Evolutionary conservation across 768 basidiomycete genomes (phyloP).

Genomic region (Mycena albidolilacea): DNA sequence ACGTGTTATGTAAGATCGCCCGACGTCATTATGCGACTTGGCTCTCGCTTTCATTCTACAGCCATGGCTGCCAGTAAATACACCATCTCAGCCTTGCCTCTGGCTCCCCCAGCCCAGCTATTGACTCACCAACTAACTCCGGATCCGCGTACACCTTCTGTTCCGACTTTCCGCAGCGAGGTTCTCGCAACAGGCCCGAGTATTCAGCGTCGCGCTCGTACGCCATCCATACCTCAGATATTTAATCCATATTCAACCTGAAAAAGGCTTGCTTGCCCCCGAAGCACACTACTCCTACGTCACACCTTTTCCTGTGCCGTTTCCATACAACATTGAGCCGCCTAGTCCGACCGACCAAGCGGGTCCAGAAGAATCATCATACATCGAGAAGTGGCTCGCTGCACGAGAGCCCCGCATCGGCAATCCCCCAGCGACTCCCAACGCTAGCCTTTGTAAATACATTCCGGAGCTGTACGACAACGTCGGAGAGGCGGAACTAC

Average conservation of each 20-base stretch:
- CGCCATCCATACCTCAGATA: conserved; percentile 25
- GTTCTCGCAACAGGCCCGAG: conserved; percentile 70
- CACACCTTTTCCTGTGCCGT: conserved; percentile 84
- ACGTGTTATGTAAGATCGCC: background rate
- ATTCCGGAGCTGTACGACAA: conserved; percentile 65
- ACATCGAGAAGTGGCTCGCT: conserved; percentile 85
- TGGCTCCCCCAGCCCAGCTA: conserved; percentile 48
- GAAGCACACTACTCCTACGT: conserved; percentile 85
- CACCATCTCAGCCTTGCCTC: conserved; percentile 30
- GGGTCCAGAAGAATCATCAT: conserved; percentile 58
- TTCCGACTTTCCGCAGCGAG: conserved; percentile 64
- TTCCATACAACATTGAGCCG: conserved; percentile 83
- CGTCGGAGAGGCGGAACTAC: conserved; percentile 63
- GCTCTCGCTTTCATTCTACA: conserved; percentile 13
- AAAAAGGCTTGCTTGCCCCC: conserved; percentile 59
- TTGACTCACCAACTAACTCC: conserved; percentile 68
- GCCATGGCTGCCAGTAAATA: conserved; percentile 32
- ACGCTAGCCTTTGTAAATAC: conserved; percentile 63
- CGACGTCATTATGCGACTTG: conserved; percentile 26
- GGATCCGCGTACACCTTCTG: conserved; percentile 69
- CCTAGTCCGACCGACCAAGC: conserved; percentile 59
- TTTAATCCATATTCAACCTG: conserved; percentile 2
- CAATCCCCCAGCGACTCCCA: conserved; percentile 41
- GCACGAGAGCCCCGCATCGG: conserved; percentile 71
- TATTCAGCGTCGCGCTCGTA: conserved; percentile 77